A percentile compares a stretch with the other conserved stretches of the same genome.
Conservation (phyloP, 192 early-diverging fungal species). For the Backusella tuberculispora region DNA sequence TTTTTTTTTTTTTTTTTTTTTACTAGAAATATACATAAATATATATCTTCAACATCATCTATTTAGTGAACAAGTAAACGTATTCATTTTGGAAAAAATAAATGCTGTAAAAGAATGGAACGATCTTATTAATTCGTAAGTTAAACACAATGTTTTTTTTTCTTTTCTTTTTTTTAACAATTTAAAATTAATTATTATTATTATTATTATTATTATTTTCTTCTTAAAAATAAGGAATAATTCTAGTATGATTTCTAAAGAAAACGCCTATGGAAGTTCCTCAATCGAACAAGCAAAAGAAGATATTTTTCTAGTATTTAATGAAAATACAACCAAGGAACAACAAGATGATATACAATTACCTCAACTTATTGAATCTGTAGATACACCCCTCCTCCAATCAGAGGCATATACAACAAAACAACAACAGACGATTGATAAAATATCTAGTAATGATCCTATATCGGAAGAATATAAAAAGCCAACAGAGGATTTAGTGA, state of each 20-base stretch:
- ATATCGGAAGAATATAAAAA: background rate
- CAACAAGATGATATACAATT: too few species aligned
- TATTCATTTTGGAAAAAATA: background rate
- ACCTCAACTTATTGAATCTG: too few species aligned
- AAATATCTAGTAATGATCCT: background rate
- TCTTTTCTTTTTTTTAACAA: background rate
- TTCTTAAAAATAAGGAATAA: conserved; percentile 1
- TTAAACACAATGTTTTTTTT: background rate
- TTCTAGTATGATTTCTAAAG: background rate
- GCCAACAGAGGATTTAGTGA: background rate
- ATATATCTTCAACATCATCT: background rate
- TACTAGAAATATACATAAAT: background rate
- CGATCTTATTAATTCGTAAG: background rate
- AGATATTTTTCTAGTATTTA: background rate
- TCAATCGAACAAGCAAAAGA: background rate
- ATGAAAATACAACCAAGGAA: background rate
- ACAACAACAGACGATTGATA: background rate
- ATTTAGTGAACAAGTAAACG: conserved; percentile 8
- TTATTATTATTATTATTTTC: too few species aligned
- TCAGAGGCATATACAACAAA: too few species aligned
- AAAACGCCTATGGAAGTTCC: background rate
- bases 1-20: background rate
- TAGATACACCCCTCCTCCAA: background rate
- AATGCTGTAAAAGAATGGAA: conserved; percentile 15
- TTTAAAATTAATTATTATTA: background rate